Percentiles rank a stretch among this genome's conserved stretches.
These are phyloP conservation scores for Microbotryum intermedium DNA, from an alignment of 1,284 basidiomycete genomes.

Conservation along the genomic window DNA sequence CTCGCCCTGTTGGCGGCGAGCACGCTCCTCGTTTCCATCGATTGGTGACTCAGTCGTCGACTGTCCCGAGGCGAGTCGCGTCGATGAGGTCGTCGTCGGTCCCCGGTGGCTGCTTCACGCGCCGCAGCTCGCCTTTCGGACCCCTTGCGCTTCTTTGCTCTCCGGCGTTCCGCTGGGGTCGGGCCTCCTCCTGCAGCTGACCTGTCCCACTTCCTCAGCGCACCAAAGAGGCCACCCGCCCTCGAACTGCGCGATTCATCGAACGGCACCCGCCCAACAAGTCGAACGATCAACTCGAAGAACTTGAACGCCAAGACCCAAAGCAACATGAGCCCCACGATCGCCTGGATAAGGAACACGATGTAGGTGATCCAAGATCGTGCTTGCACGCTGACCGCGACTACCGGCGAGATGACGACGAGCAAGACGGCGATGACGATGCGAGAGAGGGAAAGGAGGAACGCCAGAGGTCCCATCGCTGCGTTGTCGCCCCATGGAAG, in stretches of 20 bases:
- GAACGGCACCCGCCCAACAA: constrained; percentile 72
- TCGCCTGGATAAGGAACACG: constrained; percentile 73
- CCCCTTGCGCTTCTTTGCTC: background rate
- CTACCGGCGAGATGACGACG: constrained; percentile 76
- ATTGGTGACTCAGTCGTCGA: constrained; percentile 50
- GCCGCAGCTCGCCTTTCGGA: background rate
- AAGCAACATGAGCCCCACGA: constrained; percentile 71
- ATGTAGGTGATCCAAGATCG: constrained; percentile 88
- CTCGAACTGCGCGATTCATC: constrained; percentile 69
- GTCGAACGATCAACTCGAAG: constrained; percentile 67
- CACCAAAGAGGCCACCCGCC: constrained; percentile 78
- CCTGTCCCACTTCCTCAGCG: constrained; percentile 42
- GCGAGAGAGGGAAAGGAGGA: constrained; percentile 78
- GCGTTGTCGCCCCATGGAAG: constrained; percentile 78
- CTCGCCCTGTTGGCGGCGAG: no score
- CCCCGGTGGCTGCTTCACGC: background rate
- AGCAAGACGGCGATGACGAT: constrained; percentile 82
- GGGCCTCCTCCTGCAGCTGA: background rate
- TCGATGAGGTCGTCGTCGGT: constrained; percentile 3
- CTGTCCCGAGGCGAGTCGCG: constrained; percentile 63
- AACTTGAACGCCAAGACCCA: constrained; percentile 72
- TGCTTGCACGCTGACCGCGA: constrained; percentile 64
- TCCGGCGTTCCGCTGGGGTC: no score
- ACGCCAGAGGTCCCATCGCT: constrained; percentile 87
- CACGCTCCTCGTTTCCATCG: no score